Evolutionary conservation across 2,329 filamentous ascomycete genomes (phyloP).

Genomic region (Biscogniauxia sp.): DNA sequence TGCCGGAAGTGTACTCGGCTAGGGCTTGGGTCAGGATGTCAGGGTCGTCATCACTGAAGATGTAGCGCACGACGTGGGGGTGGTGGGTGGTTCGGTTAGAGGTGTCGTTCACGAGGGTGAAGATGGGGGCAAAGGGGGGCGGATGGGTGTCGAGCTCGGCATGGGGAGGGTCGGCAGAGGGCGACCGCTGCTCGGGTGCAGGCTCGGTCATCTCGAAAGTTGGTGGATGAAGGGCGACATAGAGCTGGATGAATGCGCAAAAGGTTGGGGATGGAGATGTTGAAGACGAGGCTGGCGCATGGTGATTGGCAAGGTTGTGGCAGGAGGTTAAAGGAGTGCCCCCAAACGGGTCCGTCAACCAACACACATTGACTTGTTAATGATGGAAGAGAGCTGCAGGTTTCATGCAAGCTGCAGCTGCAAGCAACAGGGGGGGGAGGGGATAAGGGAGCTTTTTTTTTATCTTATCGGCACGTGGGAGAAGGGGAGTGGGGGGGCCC

Average conservation of each 20-base stretch:
- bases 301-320: slow-evolving; percentile 17
- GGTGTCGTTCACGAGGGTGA: slow-evolving; percentile 77
- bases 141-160: slow-evolving; percentile 20
- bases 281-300: slow-evolving; percentile 26
- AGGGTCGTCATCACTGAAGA: slow-evolving; percentile 89
- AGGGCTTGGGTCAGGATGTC: slow-evolving; percentile 69
- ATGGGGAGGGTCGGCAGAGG: slow-evolving; percentile 16
- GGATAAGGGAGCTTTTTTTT: too few relatives aligned
- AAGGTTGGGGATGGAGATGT: slow-evolving; percentile 11
- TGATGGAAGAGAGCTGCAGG: slow-evolving; percentile 18
- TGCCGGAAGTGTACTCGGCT: slow-evolving; percentile 40
- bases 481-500: too few relatives aligned
- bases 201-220: slow-evolving; percentile 30
- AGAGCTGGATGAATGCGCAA: slow-evolving; percentile 5
- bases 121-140: slow-evolving; percentile 71
- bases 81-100: slow-evolving; percentile 74
- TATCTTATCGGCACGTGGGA: slow-evolving; percentile 29
- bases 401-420: slow-evolving; percentile 16
- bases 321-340: slow-evolving; percentile 14
- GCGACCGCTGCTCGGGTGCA: slow-evolving; percentile 15
- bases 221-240: slow-evolving; percentile 18
- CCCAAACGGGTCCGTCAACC: slow-evolving; percentile 3
- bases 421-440: slow-evolving; percentile 10
- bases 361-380: slow-evolving; percentile 5
- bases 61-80: slow-evolving; percentile 83